Conservation (phyloP, 179 eudicot genomes). For the Dionaea muscipula region DNA sequence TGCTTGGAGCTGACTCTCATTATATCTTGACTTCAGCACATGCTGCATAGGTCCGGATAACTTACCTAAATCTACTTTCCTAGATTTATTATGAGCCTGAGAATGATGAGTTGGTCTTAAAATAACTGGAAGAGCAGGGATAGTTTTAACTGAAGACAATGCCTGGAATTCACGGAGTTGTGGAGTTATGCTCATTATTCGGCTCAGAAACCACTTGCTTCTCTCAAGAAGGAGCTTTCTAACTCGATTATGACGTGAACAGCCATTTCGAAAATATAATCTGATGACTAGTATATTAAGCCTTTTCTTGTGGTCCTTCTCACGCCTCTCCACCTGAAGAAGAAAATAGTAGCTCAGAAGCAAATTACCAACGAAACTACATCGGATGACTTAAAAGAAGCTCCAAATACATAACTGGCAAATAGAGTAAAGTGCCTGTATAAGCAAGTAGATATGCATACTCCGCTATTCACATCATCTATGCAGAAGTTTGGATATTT, state of each 20-base stretch:
- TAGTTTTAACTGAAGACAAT: conserved; percentile 60
- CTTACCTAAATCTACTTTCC: conserved; percentile 36
- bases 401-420: no score
- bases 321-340: conserved; percentile 76
- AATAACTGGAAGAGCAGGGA: conserved; percentile 71
- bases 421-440: no score
- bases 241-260: conserved; percentile 56
- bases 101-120: conserved; percentile 47
- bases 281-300: conserved; percentile 55
- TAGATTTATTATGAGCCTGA: conserved; percentile 21
- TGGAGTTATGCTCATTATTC: conserved; percentile 80
- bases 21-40: conserved; percentile 52
- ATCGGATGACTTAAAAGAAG: no score
- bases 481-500: no score
- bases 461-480: no score
- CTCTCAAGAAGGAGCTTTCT: conserved; percentile 73
- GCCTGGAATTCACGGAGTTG: conserved; percentile 97
- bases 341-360: conserved; percentile 10
- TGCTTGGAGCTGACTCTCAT: conserved; percentile 90
- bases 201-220: conserved; percentile 86
- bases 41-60: conserved; percentile 64
- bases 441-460: no score
- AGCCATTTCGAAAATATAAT: conserved; percentile 72
- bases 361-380: neutral
- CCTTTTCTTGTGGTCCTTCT: conserved; percentile 66